Evolutionary conservation across 257 asterid species (phyloP).

Genomic region (Solanum stenotomum): DNA sequence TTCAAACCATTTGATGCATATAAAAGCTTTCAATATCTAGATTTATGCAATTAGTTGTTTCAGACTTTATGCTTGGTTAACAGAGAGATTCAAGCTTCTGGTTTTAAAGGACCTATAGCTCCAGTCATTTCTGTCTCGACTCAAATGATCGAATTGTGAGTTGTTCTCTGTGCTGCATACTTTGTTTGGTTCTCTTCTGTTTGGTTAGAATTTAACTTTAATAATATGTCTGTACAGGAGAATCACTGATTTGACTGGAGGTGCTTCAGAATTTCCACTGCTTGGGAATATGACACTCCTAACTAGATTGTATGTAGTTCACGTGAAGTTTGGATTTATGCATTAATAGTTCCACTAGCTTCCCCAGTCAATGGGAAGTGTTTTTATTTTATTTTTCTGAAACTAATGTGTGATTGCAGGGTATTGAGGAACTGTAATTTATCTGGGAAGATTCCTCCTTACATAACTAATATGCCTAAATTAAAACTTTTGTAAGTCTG

Average conservation of each 20-base stretch:
- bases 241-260: slow-evolving; percentile 1
- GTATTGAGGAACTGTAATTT: not conserved
- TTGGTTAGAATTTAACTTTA: not conserved
- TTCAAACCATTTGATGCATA: not conserved
- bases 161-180: not conserved
- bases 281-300: not conserved
- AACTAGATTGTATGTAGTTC: not conserved
- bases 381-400: not conserved
- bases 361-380: not conserved
- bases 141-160: not conserved
- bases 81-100: slow-evolving; percentile 8
- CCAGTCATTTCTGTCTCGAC: not conserved
- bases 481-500: not conserved
- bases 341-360: not conserved
- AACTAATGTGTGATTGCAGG: not conserved
- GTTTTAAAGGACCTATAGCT: slow-evolving; percentile 2
- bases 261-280: slow-evolving; percentile 2
- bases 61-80: not conserved
- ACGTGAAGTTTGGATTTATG: not conserved
- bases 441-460: not conserved
- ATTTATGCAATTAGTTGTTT: not conserved
- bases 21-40: not conserved
- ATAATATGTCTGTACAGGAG: not conserved
- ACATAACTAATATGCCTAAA: not conserved
- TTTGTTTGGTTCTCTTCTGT: not conserved